These are phyloP conservation scores for Chaetoceros tenuissimus DNA, from an alignment of 108 stramenopile species.

Conservation along the genomic window DNA sequence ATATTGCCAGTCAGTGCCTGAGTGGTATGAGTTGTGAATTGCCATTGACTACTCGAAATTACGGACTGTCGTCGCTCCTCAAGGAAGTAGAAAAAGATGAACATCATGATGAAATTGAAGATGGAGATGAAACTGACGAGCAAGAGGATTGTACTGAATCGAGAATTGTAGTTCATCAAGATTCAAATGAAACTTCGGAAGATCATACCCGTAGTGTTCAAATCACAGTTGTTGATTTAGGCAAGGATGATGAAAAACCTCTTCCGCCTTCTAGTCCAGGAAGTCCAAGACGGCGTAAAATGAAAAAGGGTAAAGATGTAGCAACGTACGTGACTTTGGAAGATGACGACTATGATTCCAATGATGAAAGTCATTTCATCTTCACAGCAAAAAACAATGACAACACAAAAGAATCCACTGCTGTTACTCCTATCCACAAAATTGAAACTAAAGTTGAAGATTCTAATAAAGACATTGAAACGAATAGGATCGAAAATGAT, in stretches of 20 bases:
- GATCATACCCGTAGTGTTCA: background rate
- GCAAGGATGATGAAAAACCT: background rate
- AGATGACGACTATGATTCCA: background rate
- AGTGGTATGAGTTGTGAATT: background rate
- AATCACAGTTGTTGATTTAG: background rate
- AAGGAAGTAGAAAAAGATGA: background rate
- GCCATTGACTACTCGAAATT: too few relatives aligned
- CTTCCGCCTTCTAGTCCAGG: background rate
- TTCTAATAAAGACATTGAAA: background rate
- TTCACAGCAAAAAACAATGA: too few relatives aligned
- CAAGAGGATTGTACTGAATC: background rate
- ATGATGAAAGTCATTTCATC: background rate
- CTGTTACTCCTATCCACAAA: background rate
- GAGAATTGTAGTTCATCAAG: too few relatives aligned
- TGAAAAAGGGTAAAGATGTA: background rate
- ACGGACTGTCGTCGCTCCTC: too few relatives aligned
- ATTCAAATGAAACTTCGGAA: background rate
- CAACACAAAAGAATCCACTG: background rate
- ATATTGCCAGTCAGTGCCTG: background rate
- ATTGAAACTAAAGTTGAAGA: background rate
- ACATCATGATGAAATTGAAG: background rate
- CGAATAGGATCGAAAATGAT: background rate
- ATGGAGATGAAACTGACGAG: background rate
- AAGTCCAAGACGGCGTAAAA: background rate
- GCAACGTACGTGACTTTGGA: background rate